A percentile compares a stretch with the other conserved stretches of the same genome.
phyloP scores from a whole-genome alignment of 495 filamentous ascomycete genomes.

The Usnea hakonensis region DNA sequence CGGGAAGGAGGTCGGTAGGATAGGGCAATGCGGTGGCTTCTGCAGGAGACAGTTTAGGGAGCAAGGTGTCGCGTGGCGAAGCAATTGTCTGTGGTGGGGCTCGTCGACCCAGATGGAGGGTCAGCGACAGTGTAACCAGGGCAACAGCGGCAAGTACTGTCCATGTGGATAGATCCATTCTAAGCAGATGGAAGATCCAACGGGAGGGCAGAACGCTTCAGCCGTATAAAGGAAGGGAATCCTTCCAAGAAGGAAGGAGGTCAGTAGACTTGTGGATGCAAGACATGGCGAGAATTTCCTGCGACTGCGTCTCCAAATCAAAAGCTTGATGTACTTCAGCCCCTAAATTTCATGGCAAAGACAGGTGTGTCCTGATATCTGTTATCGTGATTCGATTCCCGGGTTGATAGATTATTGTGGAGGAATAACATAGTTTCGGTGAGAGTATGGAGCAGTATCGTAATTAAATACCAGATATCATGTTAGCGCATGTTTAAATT shows the following conservation, averaged over 20 bases:
- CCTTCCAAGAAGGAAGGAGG: background rate
- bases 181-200: background rate
- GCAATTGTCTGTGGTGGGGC: constrained; percentile 22
- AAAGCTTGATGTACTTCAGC: too few species aligned
- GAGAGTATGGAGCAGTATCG: too few species aligned
- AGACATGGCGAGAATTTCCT: background rate
- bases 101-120: background rate
- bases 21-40: constrained; percentile 52
- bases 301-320: background rate
- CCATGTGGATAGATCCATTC: background rate
- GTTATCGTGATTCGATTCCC: too few species aligned
- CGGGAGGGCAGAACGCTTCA: background rate
- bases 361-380: too few species aligned
- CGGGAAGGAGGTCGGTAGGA: constrained; percentile 64
- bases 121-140: background rate
- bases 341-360: too few species aligned
- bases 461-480: too few species aligned
- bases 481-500: too few species aligned
- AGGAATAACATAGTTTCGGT: too few species aligned
- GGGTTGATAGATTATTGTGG: too few species aligned
- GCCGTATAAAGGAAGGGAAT: background rate
- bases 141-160: background rate
- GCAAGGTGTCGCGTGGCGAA: constrained; percentile 40
- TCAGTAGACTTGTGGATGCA: background rate
- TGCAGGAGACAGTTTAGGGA: constrained; percentile 37